Conservation (phyloP, 2,329 filamentous ascomycete species). For the Neocatenulostroma microsporum region DNA sequence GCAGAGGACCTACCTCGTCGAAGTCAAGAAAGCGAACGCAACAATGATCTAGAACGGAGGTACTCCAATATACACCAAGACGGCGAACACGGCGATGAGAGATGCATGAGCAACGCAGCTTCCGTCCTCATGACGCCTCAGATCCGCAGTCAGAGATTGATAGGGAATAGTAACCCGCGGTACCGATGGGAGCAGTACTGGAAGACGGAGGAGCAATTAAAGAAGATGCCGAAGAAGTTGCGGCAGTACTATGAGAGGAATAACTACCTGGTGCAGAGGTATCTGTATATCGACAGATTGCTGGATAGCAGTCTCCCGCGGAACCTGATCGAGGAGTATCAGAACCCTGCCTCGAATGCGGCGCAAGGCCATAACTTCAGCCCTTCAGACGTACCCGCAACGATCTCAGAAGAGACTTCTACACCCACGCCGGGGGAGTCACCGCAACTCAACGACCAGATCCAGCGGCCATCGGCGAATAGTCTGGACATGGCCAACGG, state of each 20-base stretch:
- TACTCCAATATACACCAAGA: too few relatives aligned
- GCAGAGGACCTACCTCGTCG: conserved; percentile 14
- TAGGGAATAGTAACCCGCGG: conserved; percentile 77
- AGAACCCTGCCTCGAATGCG: conserved; percentile 44
- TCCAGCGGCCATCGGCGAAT: too few relatives aligned
- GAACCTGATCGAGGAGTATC: conserved; percentile 84
- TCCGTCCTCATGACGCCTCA: conserved; percentile 49
- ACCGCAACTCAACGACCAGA: conserved; percentile 10
- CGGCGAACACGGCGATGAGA: conserved; percentile 29
- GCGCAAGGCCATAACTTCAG: conserved; percentile 4
- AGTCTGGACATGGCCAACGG: background rate
- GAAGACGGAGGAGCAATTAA: conserved; percentile 69
- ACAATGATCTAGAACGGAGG: conserved; percentile 14
- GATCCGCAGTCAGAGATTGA: conserved; percentile 75
- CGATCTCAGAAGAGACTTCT: conserved; percentile 74
- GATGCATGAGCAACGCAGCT: conserved; percentile 37
- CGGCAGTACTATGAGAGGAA: conserved; percentile 82
- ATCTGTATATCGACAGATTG: conserved; percentile 84
- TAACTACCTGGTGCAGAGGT: conserved; percentile 83
- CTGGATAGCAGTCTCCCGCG: conserved; percentile 90
- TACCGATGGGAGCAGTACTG: conserved; percentile 84
- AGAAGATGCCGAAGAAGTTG: conserved; percentile 62
- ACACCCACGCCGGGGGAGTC: conserved; percentile 29
- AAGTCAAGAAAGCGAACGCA: conserved; percentile 13
- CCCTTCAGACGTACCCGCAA: conserved; percentile 54